Percentiles rank a stretch among this genome's conserved stretches.
phyloP scores from a whole-genome alignment of 192 early-diverging fungal species.

The Backusella mclennaniae region DNA sequence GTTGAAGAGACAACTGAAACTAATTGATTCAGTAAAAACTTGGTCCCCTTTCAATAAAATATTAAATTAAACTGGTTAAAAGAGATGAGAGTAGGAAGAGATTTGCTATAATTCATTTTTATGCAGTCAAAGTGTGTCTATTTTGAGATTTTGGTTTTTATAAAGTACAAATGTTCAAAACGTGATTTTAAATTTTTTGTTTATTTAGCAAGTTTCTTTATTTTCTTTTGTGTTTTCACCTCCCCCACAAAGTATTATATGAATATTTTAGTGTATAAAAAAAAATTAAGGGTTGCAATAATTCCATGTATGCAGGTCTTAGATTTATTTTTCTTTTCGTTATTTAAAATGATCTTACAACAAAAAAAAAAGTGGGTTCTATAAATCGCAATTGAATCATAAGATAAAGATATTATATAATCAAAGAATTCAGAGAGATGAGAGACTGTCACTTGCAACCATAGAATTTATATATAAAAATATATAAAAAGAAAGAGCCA shows the following conservation, averaged over 20 bases:
- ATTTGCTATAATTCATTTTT: neutral
- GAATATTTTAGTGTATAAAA: slow-evolving; percentile 1
- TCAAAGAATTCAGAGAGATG: neutral
- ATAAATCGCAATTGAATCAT: neutral
- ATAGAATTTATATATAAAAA: neutral
- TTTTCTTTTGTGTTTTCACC: slow-evolving; percentile 3
- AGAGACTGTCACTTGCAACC: neutral
- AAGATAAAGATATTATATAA: neutral
- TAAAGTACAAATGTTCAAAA: neutral
- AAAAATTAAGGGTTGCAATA: neutral
- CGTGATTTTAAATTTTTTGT: neutral
- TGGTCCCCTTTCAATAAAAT: neutral
- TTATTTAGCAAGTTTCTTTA: neutral
- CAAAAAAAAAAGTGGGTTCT: neutral
- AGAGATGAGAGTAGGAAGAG: neutral
- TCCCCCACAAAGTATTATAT: neutral
- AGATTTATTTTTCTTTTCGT: neutral
- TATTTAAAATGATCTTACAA: neutral
- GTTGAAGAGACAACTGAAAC: neutral
- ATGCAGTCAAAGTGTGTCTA: neutral
- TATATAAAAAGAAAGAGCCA: neutral
- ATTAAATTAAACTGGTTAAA: neutral
- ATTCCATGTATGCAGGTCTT: neutral
- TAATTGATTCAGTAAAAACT: neutral
- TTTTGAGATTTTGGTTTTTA: neutral